Conservation (phyloP, 352 stramenopile species). For the Elongisporangium undulatum region DNA sequence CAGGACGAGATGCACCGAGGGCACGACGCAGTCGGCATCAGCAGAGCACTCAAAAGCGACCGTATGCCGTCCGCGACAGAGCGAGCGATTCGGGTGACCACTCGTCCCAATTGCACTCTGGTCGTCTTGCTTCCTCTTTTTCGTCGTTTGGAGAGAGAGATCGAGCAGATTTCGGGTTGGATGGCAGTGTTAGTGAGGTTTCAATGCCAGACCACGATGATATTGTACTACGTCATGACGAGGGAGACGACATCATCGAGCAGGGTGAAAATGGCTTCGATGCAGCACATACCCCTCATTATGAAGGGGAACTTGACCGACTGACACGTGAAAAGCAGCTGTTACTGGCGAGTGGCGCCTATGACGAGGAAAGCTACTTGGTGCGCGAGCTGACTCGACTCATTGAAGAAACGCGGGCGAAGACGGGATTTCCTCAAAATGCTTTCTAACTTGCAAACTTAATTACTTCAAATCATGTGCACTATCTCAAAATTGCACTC, state of each 20-base stretch:
- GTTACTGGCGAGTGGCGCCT: constrained; percentile 53
- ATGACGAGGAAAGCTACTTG: constrained; percentile 57
- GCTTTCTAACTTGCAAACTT: background rate
- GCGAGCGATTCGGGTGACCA: background rate
- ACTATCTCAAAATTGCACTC: background rate
- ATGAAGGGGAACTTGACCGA: constrained; percentile 30
- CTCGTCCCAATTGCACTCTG: background rate
- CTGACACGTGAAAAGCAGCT: constrained; percentile 50
- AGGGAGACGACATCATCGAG: constrained; percentile 8
- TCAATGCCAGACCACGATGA: background rate
- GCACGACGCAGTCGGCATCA: background rate
- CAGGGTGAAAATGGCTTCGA: constrained; percentile 3
- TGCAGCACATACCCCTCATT: background rate
- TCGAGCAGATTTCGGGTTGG: background rate
- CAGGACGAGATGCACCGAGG: background rate
- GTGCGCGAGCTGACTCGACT: constrained; percentile 62
- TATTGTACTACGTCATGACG: background rate
- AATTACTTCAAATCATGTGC: background rate
- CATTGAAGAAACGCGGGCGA: constrained; percentile 27
- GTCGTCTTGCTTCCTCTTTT: background rate
- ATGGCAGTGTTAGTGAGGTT: background rate
- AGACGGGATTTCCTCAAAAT: constrained; percentile 2
- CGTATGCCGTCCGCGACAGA: background rate
- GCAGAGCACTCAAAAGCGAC: background rate
- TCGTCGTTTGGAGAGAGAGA: background rate